A percentile compares a stretch with the other conserved stretches of the same genome.
These are phyloP conservation scores for Arthrinium phaeospermum DNA, from an alignment of 2,329 filamentous ascomycete genomes.

Conservation along the genomic window DNA sequence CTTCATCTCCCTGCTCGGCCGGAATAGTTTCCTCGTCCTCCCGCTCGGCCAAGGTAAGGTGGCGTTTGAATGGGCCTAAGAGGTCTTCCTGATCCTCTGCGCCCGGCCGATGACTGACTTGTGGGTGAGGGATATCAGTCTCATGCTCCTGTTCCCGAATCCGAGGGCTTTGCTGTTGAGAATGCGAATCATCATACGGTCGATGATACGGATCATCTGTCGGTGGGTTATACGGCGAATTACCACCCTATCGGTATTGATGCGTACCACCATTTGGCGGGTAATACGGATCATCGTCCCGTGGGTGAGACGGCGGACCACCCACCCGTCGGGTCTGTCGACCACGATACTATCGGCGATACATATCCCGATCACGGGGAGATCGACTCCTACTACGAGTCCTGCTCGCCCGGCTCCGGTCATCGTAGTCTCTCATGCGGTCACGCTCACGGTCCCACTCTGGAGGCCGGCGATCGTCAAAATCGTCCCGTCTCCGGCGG, in stretches of 20 bases:
- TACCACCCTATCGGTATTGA: neutral
- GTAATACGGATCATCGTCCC: neutral
- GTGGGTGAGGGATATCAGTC: neutral
- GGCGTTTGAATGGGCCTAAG: neutral
- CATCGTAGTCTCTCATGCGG: slow-evolving; percentile 38
- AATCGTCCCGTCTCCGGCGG: slow-evolving; percentile 41
- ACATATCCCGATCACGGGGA: slow-evolving; percentile 51
- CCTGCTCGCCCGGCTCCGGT: slow-evolving; percentile 45
- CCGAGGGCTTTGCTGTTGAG: neutral
- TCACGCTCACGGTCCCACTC: slow-evolving; percentile 44
- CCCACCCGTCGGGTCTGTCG: neutral
- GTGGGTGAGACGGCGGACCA: neutral
- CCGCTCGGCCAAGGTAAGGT: neutral
- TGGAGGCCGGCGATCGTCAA: slow-evolving; percentile 45
- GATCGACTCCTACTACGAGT: slow-evolving; percentile 54
- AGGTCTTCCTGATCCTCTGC: neutral
- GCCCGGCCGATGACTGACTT: neutral
- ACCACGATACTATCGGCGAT: slow-evolving; percentile 50
- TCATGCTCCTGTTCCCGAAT: neutral
- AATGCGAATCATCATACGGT: neutral
- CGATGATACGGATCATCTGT: neutral
- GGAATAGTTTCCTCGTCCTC: too few relatives aligned
- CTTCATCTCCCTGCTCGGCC: neutral
- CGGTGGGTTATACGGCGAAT: neutral
- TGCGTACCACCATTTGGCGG: neutral